phyloP scores from a whole-genome alignment of 257 asterid genomes.

The Haberlea rhodopensis region DNA sequence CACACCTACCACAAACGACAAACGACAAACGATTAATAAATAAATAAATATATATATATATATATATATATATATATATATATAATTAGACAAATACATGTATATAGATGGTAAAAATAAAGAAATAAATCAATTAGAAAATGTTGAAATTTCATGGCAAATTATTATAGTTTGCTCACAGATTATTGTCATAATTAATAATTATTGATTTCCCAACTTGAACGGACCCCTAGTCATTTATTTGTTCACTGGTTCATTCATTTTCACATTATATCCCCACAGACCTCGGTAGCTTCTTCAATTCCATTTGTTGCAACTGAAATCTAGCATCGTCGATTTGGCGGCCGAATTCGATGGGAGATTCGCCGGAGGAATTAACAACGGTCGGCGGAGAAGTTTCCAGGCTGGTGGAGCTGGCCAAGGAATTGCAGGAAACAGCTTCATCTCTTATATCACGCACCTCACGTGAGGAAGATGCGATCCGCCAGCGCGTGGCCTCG shows the following conservation, averaged over 20 bases:
- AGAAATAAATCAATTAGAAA: no score
- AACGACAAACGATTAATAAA: no score
- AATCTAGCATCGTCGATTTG: conserved; percentile 32
- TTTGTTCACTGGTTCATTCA: neutral
- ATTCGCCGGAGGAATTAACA: conserved; percentile 43
- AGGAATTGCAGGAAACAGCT: conserved; percentile 90
- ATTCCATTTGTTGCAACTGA: conserved; percentile 18
- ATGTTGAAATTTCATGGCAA: no score
- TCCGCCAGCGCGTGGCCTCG: conserved; percentile 77
- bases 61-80: no score
- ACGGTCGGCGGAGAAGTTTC: conserved; percentile 42
- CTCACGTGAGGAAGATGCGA: conserved; percentile 81
- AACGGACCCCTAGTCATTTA: no score
- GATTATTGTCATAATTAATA: no score
- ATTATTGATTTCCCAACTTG: no score
- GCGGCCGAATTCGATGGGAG: conserved; percentile 42
- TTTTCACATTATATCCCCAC: neutral
- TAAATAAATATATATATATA: no score
- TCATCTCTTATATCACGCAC: conserved; percentile 69
- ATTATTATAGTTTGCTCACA: no score
- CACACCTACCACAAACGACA: no score
- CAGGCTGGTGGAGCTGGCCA: conserved; percentile 66
- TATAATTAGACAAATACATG: no score
- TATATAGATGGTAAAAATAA: no score
- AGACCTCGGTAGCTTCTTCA: conserved; percentile 4